These are phyloP conservation scores for Ceratobasidium sp. DNA, from an alignment of 1,284 basidiomycete genomes.

Conservation along the genomic window DNA sequence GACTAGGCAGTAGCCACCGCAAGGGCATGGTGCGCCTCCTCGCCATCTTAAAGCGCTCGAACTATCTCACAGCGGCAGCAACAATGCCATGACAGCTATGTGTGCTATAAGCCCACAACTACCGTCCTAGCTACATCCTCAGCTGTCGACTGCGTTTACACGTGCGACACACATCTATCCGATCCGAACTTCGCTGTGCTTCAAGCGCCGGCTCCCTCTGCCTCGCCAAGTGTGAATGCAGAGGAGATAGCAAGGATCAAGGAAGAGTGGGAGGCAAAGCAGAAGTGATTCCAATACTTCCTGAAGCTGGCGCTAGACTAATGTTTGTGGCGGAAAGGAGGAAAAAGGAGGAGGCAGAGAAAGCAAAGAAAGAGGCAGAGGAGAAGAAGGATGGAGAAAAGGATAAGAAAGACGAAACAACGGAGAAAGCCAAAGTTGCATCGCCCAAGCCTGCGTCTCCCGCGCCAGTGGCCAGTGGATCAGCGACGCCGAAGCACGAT, in stretches of 20 bases:
- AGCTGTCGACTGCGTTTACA: constrained; percentile 79
- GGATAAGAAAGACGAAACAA: constrained; percentile 54
- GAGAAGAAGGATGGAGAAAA: constrained; percentile 60
- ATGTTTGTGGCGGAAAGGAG: constrained; percentile 7
- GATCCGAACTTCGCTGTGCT: constrained; percentile 76
- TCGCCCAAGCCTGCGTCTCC: constrained; percentile 36
- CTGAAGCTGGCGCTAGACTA: not conserved
- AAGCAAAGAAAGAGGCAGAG: constrained; percentile 60
- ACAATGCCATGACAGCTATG: constrained; percentile 41
- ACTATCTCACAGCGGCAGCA: not conserved
- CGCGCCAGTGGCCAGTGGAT: constrained; percentile 30
- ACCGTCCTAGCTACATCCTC: constrained; percentile 78
- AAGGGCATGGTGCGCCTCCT: constrained; percentile 45
- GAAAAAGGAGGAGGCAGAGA: constrained; percentile 47
- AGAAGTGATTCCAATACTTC: constrained; percentile 47
- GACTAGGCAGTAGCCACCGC: constrained; percentile 45
- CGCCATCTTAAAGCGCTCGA: constrained; percentile 4
- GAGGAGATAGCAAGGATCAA: constrained; percentile 80
- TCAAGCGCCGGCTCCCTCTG: constrained; percentile 55
- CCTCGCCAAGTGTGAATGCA: constrained; percentile 61
- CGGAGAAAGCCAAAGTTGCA: constrained; percentile 47
- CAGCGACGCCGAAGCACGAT: constrained; percentile 41
- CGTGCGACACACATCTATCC: constrained; percentile 72
- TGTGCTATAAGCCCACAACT: constrained; percentile 70
- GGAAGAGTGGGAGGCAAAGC: constrained; percentile 80